A percentile compares a stretch with the other conserved stretches of the same genome.
These are phyloP conservation scores for Claviceps maximensis DNA, from an alignment of 2,329 filamentous ascomycete species.

Conservation along the genomic window DNA sequence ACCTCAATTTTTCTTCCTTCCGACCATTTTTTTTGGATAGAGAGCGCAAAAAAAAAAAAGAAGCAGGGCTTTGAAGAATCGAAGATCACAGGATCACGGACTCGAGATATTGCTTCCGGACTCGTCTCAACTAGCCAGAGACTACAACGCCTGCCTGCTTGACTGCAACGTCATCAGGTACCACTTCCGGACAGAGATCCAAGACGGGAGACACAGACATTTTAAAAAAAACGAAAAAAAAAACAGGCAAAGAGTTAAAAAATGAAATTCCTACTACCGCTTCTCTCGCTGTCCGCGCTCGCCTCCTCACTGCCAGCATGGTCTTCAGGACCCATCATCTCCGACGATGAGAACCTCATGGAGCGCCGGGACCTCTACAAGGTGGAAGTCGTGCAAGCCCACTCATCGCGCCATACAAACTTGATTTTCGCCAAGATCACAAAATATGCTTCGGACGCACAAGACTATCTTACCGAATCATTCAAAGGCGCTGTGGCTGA, in stretches of 20 bases:
- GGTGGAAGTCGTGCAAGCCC: slow-evolving; percentile 1
- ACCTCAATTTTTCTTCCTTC: neutral
- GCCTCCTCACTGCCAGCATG: slow-evolving; percentile 1
- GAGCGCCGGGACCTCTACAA: slow-evolving; percentile 1
- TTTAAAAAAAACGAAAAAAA: no score
- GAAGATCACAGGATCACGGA: no score
- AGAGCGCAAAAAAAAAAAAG: no score
- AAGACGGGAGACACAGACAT: neutral
- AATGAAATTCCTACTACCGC: slow-evolving; percentile 3
- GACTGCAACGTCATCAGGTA: neutral
- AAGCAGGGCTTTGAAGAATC: no score
- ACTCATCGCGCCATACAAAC: neutral
- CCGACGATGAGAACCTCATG: slow-evolving; percentile 8
- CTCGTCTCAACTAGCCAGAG: no score
- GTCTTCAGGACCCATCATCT: slow-evolving; percentile 3
- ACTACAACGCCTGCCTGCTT: neutral
- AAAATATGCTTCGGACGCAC: slow-evolving; percentile 7
- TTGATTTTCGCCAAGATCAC: slow-evolving; percentile 6
- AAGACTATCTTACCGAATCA: slow-evolving; percentile 3
- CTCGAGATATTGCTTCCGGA: no score
- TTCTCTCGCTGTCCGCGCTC: slow-evolving; percentile 1
- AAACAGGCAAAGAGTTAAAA: neutral
- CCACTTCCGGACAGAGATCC: neutral
- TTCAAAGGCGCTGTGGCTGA: slow-evolving; percentile 8
- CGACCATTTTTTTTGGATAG: no score